phyloP scores from a whole-genome alignment of 129 eudicot genomes.

The Chrysanthemum makinoi region DNA sequence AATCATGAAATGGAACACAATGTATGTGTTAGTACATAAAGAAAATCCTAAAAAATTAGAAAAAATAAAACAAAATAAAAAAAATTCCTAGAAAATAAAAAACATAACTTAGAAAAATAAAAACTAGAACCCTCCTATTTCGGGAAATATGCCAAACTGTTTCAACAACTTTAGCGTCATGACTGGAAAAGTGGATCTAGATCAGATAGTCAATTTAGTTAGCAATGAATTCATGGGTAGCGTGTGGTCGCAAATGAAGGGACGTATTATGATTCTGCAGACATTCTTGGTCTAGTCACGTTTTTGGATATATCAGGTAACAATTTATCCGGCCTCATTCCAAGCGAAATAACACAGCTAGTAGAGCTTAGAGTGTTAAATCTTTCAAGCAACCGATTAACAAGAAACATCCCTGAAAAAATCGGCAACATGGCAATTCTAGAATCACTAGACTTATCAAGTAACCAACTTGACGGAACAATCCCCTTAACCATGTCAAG shows the following conservation, averaged over 20 bases:
- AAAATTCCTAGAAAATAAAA: no score
- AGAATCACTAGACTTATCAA: slow-evolving; percentile 32
- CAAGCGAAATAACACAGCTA: slow-evolving; percentile 12
- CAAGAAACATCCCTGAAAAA: slow-evolving; percentile 29
- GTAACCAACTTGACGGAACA: slow-evolving; percentile 22
- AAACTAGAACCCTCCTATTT: no score
- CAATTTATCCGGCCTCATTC: not conserved
- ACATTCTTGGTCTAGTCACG: slow-evolving; percentile 14
- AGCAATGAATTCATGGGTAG: not conserved
- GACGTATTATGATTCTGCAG: not conserved
- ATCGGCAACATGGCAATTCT: slow-evolving; percentile 26
- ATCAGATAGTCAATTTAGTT: not conserved
- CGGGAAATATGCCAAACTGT: not conserved
- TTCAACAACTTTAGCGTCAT: slow-evolving; percentile 2
- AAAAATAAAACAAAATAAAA: no score
- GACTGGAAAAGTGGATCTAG: not conserved
- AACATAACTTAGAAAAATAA: no score
- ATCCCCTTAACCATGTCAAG: slow-evolving; percentile 27
- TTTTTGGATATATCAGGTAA: not conserved
- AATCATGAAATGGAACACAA: no score
- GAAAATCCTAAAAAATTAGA: no score
- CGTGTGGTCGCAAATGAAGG: not conserved
- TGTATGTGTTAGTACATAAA: no score
- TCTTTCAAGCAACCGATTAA: slow-evolving; percentile 25
- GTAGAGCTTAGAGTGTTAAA: slow-evolving; percentile 12